Conservation (phyloP, 2,329 filamentous ascomycete genomes). For the Daldinia eschscholtzii region DNA sequence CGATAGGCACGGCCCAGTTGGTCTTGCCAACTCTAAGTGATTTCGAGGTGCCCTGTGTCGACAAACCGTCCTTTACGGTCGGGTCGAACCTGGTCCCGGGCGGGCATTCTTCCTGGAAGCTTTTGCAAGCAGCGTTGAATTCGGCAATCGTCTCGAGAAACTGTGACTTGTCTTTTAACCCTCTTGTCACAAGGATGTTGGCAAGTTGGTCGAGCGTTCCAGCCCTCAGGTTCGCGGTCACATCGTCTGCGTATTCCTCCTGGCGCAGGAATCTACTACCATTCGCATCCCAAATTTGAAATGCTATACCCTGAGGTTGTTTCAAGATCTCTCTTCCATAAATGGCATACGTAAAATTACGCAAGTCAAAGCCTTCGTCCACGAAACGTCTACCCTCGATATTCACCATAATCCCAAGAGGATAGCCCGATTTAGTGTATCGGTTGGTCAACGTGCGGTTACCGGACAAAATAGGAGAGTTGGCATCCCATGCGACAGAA, state of each 20-base stretch:
- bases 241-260: conserved; percentile 73
- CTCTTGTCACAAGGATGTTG: conserved; percentile 59
- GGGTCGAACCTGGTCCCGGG: conserved; percentile 67
- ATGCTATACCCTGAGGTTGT: conserved; percentile 70
- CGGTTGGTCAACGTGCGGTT: conserved; percentile 73
- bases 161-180: conserved; percentile 58
- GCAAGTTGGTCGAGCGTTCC: conserved; percentile 68
- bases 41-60: conserved; percentile 65
- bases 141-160: conserved; percentile 66
- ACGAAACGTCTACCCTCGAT: conserved; percentile 70
- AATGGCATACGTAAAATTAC: conserved; percentile 76
- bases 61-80: conserved; percentile 70
- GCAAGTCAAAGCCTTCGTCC: conserved; percentile 73
- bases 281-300: conserved; percentile 73
- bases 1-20: conserved; percentile 74
- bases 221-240: conserved; percentile 66
- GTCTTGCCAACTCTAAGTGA: conserved; percentile 67
- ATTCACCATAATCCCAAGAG: conserved; percentile 75
- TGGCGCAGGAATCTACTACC: conserved; percentile 65
- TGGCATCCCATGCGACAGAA: conserved; percentile 73
- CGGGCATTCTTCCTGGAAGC: conserved; percentile 60
- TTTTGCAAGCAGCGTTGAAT: conserved; percentile 70
- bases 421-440: conserved; percentile 77
- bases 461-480: conserved; percentile 66
- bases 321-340: conserved; percentile 72